Evolutionary conservation across 305 asterid species (phyloP).

Genomic region (Fraxinus greggii): DNA sequence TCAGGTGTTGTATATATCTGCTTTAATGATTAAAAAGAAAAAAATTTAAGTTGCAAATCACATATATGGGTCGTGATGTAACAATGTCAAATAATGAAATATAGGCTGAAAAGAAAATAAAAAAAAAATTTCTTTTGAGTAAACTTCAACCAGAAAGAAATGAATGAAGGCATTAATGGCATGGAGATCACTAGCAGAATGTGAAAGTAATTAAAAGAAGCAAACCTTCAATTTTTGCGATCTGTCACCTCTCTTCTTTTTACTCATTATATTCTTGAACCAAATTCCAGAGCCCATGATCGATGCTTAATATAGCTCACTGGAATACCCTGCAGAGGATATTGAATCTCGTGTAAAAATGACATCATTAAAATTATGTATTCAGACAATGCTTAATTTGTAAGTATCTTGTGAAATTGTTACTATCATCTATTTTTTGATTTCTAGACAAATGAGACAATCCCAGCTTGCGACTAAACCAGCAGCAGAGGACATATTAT

Average conservation of each 20-base stretch:
- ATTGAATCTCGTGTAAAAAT: background rate
- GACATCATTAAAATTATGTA: background rate
- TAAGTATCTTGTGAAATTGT: background rate
- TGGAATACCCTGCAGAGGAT: constrained; percentile 23
- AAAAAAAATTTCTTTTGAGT: background rate
- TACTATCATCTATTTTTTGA: background rate
- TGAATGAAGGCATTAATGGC: background rate
- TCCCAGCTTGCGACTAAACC: background rate
- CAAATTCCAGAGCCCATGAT: constrained; percentile 56
- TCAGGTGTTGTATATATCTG: constrained; percentile 39
- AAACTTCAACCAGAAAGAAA: background rate
- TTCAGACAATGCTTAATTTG: background rate
- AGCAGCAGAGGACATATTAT: background rate
- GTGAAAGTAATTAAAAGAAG: background rate
- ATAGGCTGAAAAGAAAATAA: background rate
- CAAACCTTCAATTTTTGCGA: constrained; percentile 40
- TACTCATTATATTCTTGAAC: constrained; percentile 51
- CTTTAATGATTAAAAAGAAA: background rate
- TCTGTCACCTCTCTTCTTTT: constrained; percentile 42
- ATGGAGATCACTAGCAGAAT: background rate
- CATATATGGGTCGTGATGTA: background rate
- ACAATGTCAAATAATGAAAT: background rate
- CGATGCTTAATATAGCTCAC: constrained; percentile 14
- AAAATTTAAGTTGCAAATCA: background rate
- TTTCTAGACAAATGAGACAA: background rate